These are phyloP conservation scores for Aspergillus ellipticus DNA, from an alignment of 495 filamentous ascomycete species.

Conservation along the genomic window DNA sequence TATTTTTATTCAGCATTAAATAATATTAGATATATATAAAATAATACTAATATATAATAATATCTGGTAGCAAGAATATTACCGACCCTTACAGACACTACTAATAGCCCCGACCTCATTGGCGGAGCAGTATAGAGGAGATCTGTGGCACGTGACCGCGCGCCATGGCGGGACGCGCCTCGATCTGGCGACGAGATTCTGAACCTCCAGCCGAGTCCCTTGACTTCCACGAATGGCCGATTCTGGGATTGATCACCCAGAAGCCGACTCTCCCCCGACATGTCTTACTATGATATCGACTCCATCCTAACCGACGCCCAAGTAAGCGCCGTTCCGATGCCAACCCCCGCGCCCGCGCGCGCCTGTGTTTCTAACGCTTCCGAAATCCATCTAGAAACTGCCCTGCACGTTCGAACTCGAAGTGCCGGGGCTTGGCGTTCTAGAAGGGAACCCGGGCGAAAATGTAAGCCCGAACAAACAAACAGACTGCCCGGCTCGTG, in stretches of 20 bases:
- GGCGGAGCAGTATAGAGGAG: background rate
- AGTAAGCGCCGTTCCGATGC: constrained; percentile 39
- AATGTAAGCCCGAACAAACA: no score
- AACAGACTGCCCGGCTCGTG: no score
- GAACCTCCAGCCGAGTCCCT: no score
- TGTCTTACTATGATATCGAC: constrained; percentile 92
- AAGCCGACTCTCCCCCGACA: constrained; percentile 18
- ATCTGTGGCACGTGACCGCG: background rate
- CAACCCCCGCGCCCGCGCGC: background rate
- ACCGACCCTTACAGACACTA: background rate
- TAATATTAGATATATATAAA: no score
- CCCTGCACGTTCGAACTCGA: constrained; percentile 91
- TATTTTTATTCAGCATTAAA: no score
- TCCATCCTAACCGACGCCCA: constrained; percentile 90
- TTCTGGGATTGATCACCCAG: no score
- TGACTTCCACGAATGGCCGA: no score
- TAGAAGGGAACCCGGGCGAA: constrained; percentile 72
- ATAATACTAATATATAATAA: no score
- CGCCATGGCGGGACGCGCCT: constrained; percentile 2
- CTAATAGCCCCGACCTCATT: background rate
- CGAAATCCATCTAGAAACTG: constrained; percentile 68
- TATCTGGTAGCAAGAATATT: background rate
- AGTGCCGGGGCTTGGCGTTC: constrained; percentile 78
- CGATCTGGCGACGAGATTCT: background rate
- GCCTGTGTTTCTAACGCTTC: constrained; percentile 20